Evolutionary conservation across 2,329 filamentous ascomycete species (phyloP).

Genomic region (Colletotrichum spinosum): DNA sequence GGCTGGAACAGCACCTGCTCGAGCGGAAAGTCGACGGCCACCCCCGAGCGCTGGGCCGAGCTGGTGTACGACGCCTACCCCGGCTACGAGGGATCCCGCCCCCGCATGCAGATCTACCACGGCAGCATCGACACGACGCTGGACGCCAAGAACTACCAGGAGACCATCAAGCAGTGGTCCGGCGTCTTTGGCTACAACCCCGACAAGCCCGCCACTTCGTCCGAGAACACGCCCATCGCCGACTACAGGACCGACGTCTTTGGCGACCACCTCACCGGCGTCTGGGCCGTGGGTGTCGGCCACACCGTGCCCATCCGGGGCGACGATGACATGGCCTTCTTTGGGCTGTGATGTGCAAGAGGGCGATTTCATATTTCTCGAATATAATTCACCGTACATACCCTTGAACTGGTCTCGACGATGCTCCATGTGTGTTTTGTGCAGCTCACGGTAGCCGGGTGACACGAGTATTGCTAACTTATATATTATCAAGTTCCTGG

Average conservation of each 20-base stretch:
- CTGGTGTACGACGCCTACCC: slow-evolving; percentile 61
- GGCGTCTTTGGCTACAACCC: slow-evolving; percentile 57
- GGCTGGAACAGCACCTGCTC: slow-evolving; percentile 68
- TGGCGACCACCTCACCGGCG: slow-evolving; percentile 45
- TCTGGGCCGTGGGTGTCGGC: slow-evolving; percentile 45
- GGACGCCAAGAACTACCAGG: slow-evolving; percentile 65
- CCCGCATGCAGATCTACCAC: slow-evolving; percentile 71
- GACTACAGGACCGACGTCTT: slow-evolving; percentile 54
- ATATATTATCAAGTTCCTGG: too few species aligned
- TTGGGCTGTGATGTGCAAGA: slow-evolving; percentile 15
- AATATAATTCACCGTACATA: background rate
- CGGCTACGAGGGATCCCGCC: slow-evolving; percentile 59
- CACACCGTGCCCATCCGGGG: slow-evolving; percentile 36
- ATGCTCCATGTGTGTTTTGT: too few species aligned
- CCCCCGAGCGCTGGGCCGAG: slow-evolving; percentile 54
- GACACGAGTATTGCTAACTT: too few species aligned
- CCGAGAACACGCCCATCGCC: slow-evolving; percentile 48
- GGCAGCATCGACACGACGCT: slow-evolving; percentile 63
- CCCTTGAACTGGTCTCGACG: background rate
- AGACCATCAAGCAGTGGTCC: slow-evolving; percentile 68
- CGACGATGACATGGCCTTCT: slow-evolving; percentile 35
- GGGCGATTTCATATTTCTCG: background rate
- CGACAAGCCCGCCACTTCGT: slow-evolving; percentile 44
- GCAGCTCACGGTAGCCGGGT: too few species aligned
- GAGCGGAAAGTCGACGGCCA: slow-evolving; percentile 58